Percentiles rank a stretch among this genome's conserved stretches.
These are phyloP conservation scores for Phanerochaete sordida DNA, from an alignment of 768 basidiomycete species.

Conservation along the genomic window DNA sequence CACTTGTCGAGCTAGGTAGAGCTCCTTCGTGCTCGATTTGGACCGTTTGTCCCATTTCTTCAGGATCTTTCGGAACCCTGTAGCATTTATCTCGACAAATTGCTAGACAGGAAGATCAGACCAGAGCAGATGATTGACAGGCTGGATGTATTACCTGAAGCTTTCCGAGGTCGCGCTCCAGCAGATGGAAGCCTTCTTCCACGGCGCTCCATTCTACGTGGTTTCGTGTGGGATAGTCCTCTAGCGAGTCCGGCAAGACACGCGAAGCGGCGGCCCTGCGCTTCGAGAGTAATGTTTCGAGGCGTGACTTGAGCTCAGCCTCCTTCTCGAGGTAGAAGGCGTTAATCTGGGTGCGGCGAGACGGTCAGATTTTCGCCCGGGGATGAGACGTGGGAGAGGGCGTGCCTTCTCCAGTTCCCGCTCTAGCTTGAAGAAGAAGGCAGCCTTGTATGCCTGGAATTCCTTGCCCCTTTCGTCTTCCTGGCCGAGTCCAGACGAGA, in stretches of 20 bases:
- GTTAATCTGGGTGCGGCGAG: constrained; percentile 70
- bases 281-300: constrained; percentile 92
- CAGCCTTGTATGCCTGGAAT: constrained; percentile 93
- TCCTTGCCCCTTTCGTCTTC: constrained; percentile 77
- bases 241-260: constrained; percentile 63
- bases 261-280: constrained; percentile 78
- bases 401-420: constrained; percentile 93
- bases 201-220: constrained; percentile 95
- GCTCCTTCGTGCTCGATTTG: constrained; percentile 91
- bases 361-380: neutral
- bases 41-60: constrained; percentile 99
- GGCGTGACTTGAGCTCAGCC: constrained; percentile 86
- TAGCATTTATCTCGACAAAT: constrained; percentile 97
- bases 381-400: constrained; percentile 9
- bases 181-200: constrained; percentile 91
- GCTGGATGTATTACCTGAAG: constrained; percentile 62
- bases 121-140: constrained; percentile 10
- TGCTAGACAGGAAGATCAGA: constrained; percentile 46
- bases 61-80: constrained; percentile 93
- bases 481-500: constrained; percentile 46
- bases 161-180: constrained; percentile 93
- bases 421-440: constrained; percentile 98
- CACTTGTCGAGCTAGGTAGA: constrained; percentile 93
- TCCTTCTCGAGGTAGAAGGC: constrained; percentile 97
- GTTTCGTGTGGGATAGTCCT: constrained; percentile 49